Evolutionary conservation across 305 asterid species (phyloP).

Genomic region (Fraxinus platypoda): DNA sequence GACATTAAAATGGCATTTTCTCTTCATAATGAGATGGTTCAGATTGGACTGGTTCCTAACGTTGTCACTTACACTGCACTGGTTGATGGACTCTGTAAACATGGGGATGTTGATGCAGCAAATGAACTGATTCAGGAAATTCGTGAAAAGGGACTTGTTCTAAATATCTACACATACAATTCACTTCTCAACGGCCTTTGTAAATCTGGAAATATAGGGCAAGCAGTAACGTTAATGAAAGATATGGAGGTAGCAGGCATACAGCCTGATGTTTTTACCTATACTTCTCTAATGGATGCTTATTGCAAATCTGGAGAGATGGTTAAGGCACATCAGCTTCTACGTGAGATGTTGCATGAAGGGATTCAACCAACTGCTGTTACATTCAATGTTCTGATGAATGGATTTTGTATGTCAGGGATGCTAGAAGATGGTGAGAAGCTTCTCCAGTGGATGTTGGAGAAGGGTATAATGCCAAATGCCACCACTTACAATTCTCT

Average conservation of each 20-base stretch:
- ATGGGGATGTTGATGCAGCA: constrained; percentile 76
- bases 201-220: constrained; percentile 68
- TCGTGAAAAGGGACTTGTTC: constrained; percentile 68
- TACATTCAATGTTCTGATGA: constrained; percentile 88
- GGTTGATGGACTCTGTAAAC: constrained; percentile 96
- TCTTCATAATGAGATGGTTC: constrained; percentile 85
- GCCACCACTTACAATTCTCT: constrained; percentile 76
- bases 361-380: constrained; percentile 79
- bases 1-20: constrained; percentile 67
- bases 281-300: constrained; percentile 88
- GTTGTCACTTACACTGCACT: constrained; percentile 87
- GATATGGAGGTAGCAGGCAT: constrained; percentile 78
- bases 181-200: constrained; percentile 82
- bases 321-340: constrained; percentile 66
- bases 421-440: constrained; percentile 80
- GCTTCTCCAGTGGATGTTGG: constrained; percentile 85
- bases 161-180: constrained; percentile 74
- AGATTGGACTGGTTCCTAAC: constrained; percentile 57
- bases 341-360: constrained; percentile 66
- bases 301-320: constrained; percentile 80
- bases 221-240: constrained; percentile 60
- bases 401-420: constrained; percentile 75
- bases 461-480: constrained; percentile 78
- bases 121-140: constrained; percentile 79
- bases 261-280: constrained; percentile 69